A percentile compares a stretch with the other conserved stretches of the same genome.
These are phyloP conservation scores for Aureobasidium sp. DNA, from an alignment of 2,329 filamentous ascomycete genomes.

Conservation along the genomic window DNA sequence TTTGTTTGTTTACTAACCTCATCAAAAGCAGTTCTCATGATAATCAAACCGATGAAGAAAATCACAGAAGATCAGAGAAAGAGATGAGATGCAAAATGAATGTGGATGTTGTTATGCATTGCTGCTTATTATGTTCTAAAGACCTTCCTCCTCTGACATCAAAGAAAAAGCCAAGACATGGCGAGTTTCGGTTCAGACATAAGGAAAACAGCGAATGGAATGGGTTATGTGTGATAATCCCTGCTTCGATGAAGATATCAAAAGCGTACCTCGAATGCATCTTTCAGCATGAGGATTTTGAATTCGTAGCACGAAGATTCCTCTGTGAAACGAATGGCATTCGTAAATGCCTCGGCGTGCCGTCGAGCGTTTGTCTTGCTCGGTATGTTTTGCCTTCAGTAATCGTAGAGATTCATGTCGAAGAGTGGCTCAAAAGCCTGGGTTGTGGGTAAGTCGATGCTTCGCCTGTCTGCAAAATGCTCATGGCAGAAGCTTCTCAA, in stretches of 20 bases:
- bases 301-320: neutral
- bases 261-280: neutral
- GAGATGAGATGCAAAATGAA: too few relatives aligned
- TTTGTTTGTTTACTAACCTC: neutral
- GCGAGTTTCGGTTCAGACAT: neutral
- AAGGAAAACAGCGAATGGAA: neutral
- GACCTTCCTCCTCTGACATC: neutral
- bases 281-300: conserved; percentile 10
- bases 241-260: neutral
- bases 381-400: conserved; percentile 1
- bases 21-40: neutral
- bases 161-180: neutral
- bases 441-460: neutral
- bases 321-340: conserved; percentile 1
- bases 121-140: neutral
- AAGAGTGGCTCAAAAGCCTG: neutral
- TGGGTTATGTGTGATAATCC: neutral
- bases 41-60: neutral
- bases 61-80: neutral
- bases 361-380: neutral
- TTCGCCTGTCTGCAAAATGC: neutral
- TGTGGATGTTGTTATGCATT: neutral
- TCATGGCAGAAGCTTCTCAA: neutral
- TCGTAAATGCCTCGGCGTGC: neutral
- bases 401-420: conserved; percentile 8